A percentile compares a stretch with the other conserved stretches of the same genome.
Evolutionary conservation across 495 filamentous ascomycete genomes (phyloP).

Genomic region (Cercophora newfieldiana): DNA sequence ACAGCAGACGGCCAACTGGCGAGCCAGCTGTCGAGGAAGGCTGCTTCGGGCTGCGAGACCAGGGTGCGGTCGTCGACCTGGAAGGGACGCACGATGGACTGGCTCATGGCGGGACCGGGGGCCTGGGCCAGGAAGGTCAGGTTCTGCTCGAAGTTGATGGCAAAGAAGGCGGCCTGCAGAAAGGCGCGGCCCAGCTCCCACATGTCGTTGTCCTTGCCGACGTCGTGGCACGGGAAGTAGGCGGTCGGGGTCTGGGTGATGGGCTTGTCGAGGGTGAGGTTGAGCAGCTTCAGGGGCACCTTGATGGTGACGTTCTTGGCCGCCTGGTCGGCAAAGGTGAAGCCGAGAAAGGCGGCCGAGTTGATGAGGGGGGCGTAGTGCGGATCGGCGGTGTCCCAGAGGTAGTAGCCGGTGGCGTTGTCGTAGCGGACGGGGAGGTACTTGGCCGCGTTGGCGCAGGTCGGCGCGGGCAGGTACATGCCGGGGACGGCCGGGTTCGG

Average conservation of each 20-base stretch:
- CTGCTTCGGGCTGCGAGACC: background rate
- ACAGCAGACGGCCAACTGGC: background rate
- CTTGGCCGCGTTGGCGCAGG: slow-evolving; percentile 45
- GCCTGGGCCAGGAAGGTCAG: slow-evolving; percentile 14
- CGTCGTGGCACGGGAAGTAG: slow-evolving; percentile 56
- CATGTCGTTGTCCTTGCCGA: slow-evolving; percentile 9
- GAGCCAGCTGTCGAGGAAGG: background rate
- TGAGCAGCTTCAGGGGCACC: slow-evolving; percentile 54
- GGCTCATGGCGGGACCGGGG: slow-evolving; percentile 17
- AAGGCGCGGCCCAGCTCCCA: slow-evolving; percentile 42
- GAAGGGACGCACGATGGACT: background rate
- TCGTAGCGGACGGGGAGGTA: slow-evolving; percentile 46
- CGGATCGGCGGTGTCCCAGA: slow-evolving; percentile 49
- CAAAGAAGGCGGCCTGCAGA: no score
- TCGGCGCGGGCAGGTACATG: slow-evolving; percentile 45
- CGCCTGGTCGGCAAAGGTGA: slow-evolving; percentile 44
- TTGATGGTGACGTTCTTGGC: slow-evolving; percentile 49
- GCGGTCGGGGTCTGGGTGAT: slow-evolving; percentile 42
- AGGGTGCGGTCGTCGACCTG: background rate
- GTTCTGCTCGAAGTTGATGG: no score
- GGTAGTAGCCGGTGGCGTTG: slow-evolving; percentile 37
- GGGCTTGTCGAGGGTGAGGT: slow-evolving; percentile 52
- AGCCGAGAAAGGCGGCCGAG: slow-evolving; percentile 52
- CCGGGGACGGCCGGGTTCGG: slow-evolving; percentile 43
- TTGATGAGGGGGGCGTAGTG: slow-evolving; percentile 45